Base-by-base conservation (phyloP, 2,329 filamentous ascomycete genomes). In the Karstenula rhodostoma region DNA sequence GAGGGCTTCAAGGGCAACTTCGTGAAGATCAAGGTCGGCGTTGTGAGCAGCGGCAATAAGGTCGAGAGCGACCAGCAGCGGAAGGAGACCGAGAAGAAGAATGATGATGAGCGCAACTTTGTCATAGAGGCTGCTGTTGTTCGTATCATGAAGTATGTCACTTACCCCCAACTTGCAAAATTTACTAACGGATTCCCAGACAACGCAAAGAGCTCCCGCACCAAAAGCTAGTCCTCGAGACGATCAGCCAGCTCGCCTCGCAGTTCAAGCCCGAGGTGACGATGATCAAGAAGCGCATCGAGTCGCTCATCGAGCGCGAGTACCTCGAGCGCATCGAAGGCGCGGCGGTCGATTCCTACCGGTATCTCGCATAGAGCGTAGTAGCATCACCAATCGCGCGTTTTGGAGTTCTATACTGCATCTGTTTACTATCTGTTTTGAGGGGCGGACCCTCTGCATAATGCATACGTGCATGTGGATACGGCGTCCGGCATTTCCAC, bases 21-120 rank as follows among this genome's bases (percentile, higher is more conserved):
- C 52, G 85, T 95, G 71, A 93, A 92, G 76, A 92, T 97, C 79
- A 96, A 96, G 77, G 92, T 95, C 22, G 92, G 92, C 23, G 90
- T 95, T 5, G 90, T 97, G 67, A 91, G 84, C 52, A 87, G 89
- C 1, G 86, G 89, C 19, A 96, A 93, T 75, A 95, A 93, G 79
- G 91, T 96, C 0, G 94, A 98, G 79, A 92, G 87, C 55, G 82
- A 85, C 55, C 81, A 83, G 33, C 87, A 89, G 76, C 81, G 87
- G 46, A 88, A 87, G 77, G 87, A 87, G 54, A 94, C 91, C 0
- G 89, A 93, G 75, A 86, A 89, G 69, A 91, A 90, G 82, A 93
- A 91, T 66, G 87, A 91, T 67, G 88, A 92, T 73, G 88, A 86
- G 23, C 83, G 91, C 64, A 85, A 85, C 47, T 89, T 90, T 73